phyloP scores from a whole-genome alignment of 2,329 filamentous ascomycete species.

The Aaosphaeria pasadenensis region DNA sequence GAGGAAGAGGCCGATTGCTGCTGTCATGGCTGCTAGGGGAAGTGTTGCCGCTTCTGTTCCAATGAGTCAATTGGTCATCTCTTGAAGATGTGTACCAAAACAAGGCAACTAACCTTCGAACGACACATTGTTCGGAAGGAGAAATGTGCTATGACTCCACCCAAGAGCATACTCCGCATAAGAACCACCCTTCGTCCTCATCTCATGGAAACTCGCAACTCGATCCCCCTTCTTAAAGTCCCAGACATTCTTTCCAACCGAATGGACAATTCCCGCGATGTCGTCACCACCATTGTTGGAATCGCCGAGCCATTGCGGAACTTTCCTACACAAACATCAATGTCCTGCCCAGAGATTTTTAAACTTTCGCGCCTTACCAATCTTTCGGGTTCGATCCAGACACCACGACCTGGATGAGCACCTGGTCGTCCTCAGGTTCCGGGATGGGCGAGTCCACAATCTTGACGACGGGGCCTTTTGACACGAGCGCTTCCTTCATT shows the following conservation, averaged over 20 bases:
- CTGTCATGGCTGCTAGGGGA: constrained; percentile 46
- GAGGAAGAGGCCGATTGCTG: constrained; percentile 44
- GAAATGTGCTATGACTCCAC: constrained; percentile 56
- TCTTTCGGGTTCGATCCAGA: constrained; percentile 48
- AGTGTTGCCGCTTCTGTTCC: constrained; percentile 42
- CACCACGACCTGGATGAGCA: constrained; percentile 40
- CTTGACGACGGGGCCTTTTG: constrained; percentile 27
- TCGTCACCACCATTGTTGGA: constrained; percentile 52
- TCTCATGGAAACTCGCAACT: constrained; percentile 56
- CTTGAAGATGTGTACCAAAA: not conserved
- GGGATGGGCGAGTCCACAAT: constrained; percentile 37
- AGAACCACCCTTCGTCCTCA: constrained; percentile 50
- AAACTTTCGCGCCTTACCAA: constrained; percentile 32
- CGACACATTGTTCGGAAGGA: constrained; percentile 46
- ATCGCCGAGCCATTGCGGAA: constrained; percentile 16
- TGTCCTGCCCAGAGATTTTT: not conserved
- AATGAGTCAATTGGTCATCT: not conserved
- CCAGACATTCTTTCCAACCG: constrained; percentile 53
- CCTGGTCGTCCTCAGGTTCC: constrained; percentile 27
- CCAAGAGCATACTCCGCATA: constrained; percentile 63
- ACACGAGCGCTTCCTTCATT: constrained; percentile 43
- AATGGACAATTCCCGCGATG: constrained; percentile 54
- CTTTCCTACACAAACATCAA: constrained; percentile 18
- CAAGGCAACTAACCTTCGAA: constrained; percentile 47
- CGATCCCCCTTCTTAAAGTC: constrained; percentile 59